Percentiles rank a stretch among this genome's conserved stretches.
Evolutionary conservation across 1,284 basidiomycete species (phyloP).

Genomic region (Inonotus obliquus): DNA sequence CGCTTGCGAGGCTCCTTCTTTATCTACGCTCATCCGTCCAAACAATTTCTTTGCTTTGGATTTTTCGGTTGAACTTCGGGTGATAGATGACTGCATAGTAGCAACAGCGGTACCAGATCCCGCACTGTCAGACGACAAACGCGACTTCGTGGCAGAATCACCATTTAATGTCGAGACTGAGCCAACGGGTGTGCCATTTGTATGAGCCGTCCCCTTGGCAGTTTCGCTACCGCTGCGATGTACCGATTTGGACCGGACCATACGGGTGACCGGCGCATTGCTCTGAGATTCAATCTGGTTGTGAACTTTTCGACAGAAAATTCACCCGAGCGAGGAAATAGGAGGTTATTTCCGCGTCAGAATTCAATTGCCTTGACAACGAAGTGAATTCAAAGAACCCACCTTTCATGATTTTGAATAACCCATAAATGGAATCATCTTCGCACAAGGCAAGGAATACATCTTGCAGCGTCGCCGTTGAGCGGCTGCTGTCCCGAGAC

Average conservation of each 20-base stretch:
- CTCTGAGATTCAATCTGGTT: constrained; percentile 70
- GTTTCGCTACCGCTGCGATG: constrained; percentile 42
- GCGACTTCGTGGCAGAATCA: constrained; percentile 8
- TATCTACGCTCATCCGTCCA: constrained; percentile 20
- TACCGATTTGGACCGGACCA: constrained; percentile 62
- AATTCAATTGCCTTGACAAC: constrained; percentile 1
- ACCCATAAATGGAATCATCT: constrained; percentile 76
- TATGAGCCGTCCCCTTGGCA: constrained; percentile 18
- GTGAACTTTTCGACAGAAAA: constrained; percentile 47
- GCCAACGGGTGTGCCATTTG: constrained; percentile 19
- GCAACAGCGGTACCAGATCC: constrained; percentile 10
- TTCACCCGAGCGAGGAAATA: neutral
- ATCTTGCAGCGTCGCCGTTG: constrained; percentile 71
- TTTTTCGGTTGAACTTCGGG: constrained; percentile 23
- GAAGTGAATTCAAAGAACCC: constrained; percentile 21
- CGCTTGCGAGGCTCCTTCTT: constrained; percentile 32
- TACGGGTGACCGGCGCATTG: constrained; percentile 40
- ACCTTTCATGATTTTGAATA: constrained; percentile 88
- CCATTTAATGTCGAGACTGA: constrained; percentile 16
- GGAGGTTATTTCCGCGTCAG: neutral
- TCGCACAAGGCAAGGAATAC: constrained; percentile 84
- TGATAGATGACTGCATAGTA: constrained; percentile 27
- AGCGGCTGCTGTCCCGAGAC: constrained; percentile 77
- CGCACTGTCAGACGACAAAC: constrained; percentile 16
- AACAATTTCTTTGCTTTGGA: constrained; percentile 17